Base-by-base conservation (phyloP, 768 basidiomycete genomes). In the Termitomyces sp. region DNA sequence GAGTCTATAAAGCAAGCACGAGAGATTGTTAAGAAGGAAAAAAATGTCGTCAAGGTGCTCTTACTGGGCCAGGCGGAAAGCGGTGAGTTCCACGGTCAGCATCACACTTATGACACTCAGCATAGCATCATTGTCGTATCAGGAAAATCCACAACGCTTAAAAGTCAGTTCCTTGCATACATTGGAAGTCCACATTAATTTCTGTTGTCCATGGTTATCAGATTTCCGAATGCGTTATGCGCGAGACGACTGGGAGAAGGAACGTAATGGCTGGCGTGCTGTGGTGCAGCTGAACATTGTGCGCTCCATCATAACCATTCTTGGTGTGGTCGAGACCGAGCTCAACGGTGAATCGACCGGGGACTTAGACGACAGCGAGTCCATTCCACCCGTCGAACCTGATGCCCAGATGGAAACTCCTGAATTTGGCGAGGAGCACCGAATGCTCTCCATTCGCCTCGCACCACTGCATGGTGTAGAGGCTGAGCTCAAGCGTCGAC, bases 201-300 rank as follows among this genome's bases (percentile, higher is more conserved):
- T 7, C 36, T 55, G 16, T 46, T 32, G 5, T 33, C 1, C 13
- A 4, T 44, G 39, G 18, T 8, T 55, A 32, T 18, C 56, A 91
- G 90, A 90, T 73, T 90, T 91, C 66, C 88, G 88, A 60, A 84
- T 91, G 79, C 80, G 81, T 44, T 91, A 85, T 70, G 83, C 86
- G 7, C 76, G 74, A 33, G 76, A 79, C 1, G 84, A 84, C 61
- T 91, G 89, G 88, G 78, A 78, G 55, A 76, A 77, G 51, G 91
- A 93, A 67, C 86, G 90, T 24, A 75, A 80, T 20, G 86, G 88
- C 48, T 93, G 91, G 91, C 84, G 88, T 22, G 78, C 86, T 0
- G 87, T 92, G 59, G 83, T 93, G 13, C 90, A 91, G 63, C 85
- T 93, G 57, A 93, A 93, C 71, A 81, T 93, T 65, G 84, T 92